phyloP scores from a whole-genome alignment of 2,329 filamentous ascomycete species.

The Fusarium sp. region DNA sequence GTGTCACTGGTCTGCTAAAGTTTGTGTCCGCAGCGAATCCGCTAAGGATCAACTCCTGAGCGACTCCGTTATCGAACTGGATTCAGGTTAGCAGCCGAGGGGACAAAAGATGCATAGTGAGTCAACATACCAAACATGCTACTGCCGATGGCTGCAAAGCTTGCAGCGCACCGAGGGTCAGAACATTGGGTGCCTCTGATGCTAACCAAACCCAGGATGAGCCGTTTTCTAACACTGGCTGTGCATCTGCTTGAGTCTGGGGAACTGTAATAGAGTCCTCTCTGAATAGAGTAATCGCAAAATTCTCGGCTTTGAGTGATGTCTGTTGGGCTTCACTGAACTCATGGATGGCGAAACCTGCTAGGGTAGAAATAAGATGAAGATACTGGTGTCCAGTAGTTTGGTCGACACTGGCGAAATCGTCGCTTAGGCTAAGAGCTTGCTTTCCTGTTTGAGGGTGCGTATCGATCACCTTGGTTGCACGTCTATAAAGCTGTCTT shows the following conservation, averaged over 20 bases:
- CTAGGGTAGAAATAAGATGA: slow-evolving; percentile 51
- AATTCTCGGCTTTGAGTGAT: slow-evolving; percentile 47
- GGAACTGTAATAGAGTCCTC: slow-evolving; percentile 45
- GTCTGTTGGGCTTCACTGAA: slow-evolving; percentile 53
- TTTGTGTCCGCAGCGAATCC: slow-evolving; percentile 34
- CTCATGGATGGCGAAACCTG: slow-evolving; percentile 52
- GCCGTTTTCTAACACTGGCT: slow-evolving; percentile 19
- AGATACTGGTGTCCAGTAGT: slow-evolving; percentile 51
- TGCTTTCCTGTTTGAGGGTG: slow-evolving; percentile 31
- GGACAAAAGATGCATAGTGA: neutral
- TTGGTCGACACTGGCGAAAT: slow-evolving; percentile 45
- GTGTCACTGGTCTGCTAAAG: slow-evolving; percentile 44
- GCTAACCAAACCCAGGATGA: slow-evolving; percentile 51
- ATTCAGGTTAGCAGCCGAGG: slow-evolving; percentile 16
- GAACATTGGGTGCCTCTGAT: slow-evolving; percentile 46
- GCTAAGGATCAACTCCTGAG: slow-evolving; percentile 50
- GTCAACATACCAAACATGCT: slow-evolving; percentile 49
- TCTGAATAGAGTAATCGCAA: slow-evolving; percentile 54
- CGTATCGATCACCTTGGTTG: slow-evolving; percentile 48
- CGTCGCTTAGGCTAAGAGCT: slow-evolving; percentile 49
- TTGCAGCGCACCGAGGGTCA: slow-evolving; percentile 55
- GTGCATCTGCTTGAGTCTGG: slow-evolving; percentile 9
- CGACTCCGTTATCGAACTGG: slow-evolving; percentile 53
- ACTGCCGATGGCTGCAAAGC: slow-evolving; percentile 51
- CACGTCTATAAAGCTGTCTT: slow-evolving; percentile 55